phyloP scores from a whole-genome alignment of 441 rosid species.

The Syzygium malaccense region DNA sequence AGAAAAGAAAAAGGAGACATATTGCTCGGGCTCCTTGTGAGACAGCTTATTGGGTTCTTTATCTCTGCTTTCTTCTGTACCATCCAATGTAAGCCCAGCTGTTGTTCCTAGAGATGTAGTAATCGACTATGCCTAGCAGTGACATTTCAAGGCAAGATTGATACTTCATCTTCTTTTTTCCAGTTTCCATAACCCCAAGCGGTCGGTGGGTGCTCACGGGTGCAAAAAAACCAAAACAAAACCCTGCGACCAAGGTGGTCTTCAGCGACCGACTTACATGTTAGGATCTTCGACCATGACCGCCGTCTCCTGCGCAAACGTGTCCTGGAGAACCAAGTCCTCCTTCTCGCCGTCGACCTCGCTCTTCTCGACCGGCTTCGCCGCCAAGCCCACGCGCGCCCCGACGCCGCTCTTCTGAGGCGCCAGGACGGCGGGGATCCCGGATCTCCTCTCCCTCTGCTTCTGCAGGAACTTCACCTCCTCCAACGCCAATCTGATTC shows the following conservation, averaged over 20 bases:
- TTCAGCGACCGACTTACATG: conserved; percentile 30
- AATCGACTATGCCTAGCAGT: neutral
- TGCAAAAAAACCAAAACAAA: neutral
- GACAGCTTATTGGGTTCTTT: neutral
- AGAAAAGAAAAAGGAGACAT: neutral
- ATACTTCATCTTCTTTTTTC: neutral
- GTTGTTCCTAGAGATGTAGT: neutral
- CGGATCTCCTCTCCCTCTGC: conserved; percentile 78
- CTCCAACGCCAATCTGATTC: conserved; percentile 59
- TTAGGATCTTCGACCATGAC: conserved; percentile 94
- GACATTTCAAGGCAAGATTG: neutral
- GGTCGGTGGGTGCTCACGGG: neutral
- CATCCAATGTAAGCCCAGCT: neutral
- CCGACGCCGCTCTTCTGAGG: conserved; percentile 13
- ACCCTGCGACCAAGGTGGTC: neutral
- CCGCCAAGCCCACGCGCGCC: conserved; percentile 3
- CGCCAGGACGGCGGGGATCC: conserved; percentile 54
- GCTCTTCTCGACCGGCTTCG: conserved; percentile 44
- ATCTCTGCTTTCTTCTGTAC: neutral
- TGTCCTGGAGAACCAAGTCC: conserved; percentile 89
- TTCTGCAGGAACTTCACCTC: conserved; percentile 94
- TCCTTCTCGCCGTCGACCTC: conserved; percentile 92
- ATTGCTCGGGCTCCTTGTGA: neutral
- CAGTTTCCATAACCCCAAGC: neutral
- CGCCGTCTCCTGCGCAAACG: conserved; percentile 96